Conservation (phyloP, 2,329 filamentous ascomycete species). For the Xylariomycetidae sp. region DNA sequence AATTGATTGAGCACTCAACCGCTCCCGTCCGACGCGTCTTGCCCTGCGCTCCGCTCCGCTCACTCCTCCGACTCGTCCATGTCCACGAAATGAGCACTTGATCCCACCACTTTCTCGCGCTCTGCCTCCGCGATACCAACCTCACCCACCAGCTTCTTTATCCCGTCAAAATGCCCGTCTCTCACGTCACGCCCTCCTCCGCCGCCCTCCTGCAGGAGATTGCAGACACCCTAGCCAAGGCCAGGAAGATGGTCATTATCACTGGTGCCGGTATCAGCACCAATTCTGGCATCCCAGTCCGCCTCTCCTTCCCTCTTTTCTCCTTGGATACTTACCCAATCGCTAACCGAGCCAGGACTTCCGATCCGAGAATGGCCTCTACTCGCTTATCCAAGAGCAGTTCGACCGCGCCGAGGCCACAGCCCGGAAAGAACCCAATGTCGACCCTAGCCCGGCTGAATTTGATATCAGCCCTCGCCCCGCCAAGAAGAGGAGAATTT, state of each 20-base stretch:
- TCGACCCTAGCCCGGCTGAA: constrained; percentile 13
- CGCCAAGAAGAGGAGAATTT: too few relatives aligned
- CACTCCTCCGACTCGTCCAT: too few relatives aligned
- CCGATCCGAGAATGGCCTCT: constrained; percentile 65
- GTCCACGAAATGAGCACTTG: too few relatives aligned
- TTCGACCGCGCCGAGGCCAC: constrained; percentile 48
- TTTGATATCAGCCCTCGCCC: constrained; percentile 24
- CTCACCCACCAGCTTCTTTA: neutral
- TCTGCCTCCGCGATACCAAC: too few relatives aligned
- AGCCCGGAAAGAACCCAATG: constrained; percentile 20
- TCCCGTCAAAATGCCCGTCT: constrained; percentile 47
- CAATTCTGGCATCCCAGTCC: constrained; percentile 68
- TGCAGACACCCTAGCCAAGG: constrained; percentile 57
- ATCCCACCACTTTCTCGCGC: too few relatives aligned
- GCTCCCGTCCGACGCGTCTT: too few relatives aligned
- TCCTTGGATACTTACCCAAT: constrained; percentile 13
- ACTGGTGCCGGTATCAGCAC: constrained; percentile 71
- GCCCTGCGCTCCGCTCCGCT: too few relatives aligned
- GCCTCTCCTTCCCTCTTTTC: constrained; percentile 15
- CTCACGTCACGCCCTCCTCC: constrained; percentile 46
- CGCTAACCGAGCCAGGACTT: constrained; percentile 49
- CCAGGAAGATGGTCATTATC: constrained; percentile 63
- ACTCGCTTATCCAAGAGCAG: constrained; percentile 64
- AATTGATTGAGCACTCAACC: too few relatives aligned
- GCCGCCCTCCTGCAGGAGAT: constrained; percentile 55